Conservation (phyloP, 169 alveolate genomes). For the Cryptosporidium ubiquitum region DNA sequence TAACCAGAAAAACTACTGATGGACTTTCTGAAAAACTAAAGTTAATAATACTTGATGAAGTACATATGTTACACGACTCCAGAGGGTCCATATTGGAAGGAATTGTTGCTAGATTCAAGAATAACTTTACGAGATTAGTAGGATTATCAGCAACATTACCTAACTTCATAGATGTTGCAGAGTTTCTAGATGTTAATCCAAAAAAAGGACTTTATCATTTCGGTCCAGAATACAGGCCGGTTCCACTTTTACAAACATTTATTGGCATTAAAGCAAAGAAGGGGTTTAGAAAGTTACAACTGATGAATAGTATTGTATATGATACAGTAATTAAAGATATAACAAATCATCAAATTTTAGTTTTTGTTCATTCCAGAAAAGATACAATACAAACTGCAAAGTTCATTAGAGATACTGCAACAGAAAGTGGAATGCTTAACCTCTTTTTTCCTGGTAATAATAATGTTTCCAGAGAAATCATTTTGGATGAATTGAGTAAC, state of each 20-base stretch:
- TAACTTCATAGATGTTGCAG: conserved; percentile 98
- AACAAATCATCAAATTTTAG: conserved; percentile 92
- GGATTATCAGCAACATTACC: conserved; percentile 99
- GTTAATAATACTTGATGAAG: conserved; percentile 98
- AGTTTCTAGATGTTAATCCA: conserved; percentile 93
- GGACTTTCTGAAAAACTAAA: conserved; percentile 93
- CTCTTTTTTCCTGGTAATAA: conserved; percentile 88
- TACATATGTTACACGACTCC: conserved; percentile 98
- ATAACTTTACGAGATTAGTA: conserved; percentile 85
- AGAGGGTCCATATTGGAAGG: conserved; percentile 99
- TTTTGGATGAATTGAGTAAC: conserved; percentile 89
- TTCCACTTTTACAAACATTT: conserved; percentile 95
- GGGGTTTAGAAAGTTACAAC: conserved; percentile 93
- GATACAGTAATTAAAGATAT: conserved; percentile 87
- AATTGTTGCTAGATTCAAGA: conserved; percentile 96
- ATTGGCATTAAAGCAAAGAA: conserved; percentile 98
- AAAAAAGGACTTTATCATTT: conserved; percentile 94
- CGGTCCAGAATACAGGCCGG: conserved; percentile 98
- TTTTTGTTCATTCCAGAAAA: conserved; percentile 99
- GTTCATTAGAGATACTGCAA: conserved; percentile 91
- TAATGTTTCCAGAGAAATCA: conserved; percentile 90
- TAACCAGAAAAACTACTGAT: conserved; percentile 97
- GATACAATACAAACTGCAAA: conserved; percentile 98
- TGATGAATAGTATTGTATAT: conserved; percentile 95
- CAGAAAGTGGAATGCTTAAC: conserved; percentile 86